Percentiles rank a stretch among this genome's conserved stretches.
phyloP scores from a whole-genome alignment of 176 grass and related monocot genomes.

The Thinopyrum elongatum region DNA sequence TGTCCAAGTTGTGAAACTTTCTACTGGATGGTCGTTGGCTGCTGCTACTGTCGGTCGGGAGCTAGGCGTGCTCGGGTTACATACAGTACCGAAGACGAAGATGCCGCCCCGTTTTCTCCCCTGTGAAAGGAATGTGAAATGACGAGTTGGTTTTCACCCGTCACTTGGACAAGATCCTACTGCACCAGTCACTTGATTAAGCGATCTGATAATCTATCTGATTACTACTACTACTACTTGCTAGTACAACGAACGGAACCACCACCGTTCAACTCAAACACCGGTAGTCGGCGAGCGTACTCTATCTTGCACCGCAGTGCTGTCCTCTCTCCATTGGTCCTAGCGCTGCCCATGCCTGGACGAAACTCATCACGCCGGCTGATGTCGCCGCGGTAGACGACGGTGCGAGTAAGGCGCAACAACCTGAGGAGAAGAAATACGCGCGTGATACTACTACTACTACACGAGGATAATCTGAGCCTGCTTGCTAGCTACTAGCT shows the following conservation, averaged over 20 bases:
- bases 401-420: neutral
- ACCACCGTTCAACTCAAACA: neutral
- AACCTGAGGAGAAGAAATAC: slow-evolving; percentile 8
- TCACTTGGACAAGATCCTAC: slow-evolving; percentile 23
- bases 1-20: neutral
- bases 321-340: neutral
- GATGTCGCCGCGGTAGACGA: slow-evolving; percentile 12
- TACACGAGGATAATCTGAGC: neutral
- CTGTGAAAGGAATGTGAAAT: slow-evolving; percentile 21
- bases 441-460: neutral
- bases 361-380: neutral
- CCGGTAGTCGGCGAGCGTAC: neutral
- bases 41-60: slow-evolving; percentile 27
- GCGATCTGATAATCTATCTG: neutral
- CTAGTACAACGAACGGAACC: neutral
- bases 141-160: slow-evolving; percentile 21
- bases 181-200: neutral
- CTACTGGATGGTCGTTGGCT: neutral
- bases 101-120: neutral
- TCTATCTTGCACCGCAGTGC: slow-evolving; percentile 25
- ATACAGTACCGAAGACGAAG: neutral
- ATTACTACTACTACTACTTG: neutral
- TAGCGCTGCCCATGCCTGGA: neutral
- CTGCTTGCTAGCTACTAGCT: too few species aligned
- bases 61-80: slow-evolving; percentile 17